These are phyloP conservation scores for Aphanomyces stellatus DNA, from an alignment of 352 stramenopile genomes.

Conservation along the genomic window DNA sequence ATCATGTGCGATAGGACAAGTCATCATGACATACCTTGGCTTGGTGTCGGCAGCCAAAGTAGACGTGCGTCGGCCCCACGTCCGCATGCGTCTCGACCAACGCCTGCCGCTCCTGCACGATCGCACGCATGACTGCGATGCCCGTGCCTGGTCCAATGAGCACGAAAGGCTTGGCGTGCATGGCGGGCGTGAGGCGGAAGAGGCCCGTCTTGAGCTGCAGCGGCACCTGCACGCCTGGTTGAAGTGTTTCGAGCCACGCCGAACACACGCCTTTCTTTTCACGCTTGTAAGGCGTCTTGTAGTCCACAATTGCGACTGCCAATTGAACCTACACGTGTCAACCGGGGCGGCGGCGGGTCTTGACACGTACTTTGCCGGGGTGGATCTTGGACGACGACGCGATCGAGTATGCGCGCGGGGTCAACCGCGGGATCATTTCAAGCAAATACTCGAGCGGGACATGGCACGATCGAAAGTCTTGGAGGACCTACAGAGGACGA, in stretches of 20 bases:
- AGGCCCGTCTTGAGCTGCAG: slow-evolving; percentile 85
- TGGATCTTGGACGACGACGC: slow-evolving; percentile 67
- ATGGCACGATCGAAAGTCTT: slow-evolving; percentile 74
- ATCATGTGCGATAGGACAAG: neutral
- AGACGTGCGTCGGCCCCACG: slow-evolving; percentile 32
- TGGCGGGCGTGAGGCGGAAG: slow-evolving; percentile 48
- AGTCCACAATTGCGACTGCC: slow-evolving; percentile 85
- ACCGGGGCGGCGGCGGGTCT: neutral
- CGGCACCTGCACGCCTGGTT: slow-evolving; percentile 39
- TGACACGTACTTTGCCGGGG: slow-evolving; percentile 33
- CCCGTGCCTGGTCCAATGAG: slow-evolving; percentile 87
- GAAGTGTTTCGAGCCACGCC: slow-evolving; percentile 56
- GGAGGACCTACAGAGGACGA: slow-evolving; percentile 30
- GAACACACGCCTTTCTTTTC: slow-evolving; percentile 77
- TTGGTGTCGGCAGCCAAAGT: slow-evolving; percentile 84
- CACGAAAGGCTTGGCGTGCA: slow-evolving; percentile 48
- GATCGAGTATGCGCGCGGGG: slow-evolving; percentile 89
- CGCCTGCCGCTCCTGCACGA: slow-evolving; percentile 75
- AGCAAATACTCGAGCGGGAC: slow-evolving; percentile 66
- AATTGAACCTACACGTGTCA: slow-evolving; percentile 41
- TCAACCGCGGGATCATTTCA: slow-evolving; percentile 74
- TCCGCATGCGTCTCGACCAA: slow-evolving; percentile 20
- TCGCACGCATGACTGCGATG: slow-evolving; percentile 84
- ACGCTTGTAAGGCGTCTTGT: slow-evolving; percentile 86
- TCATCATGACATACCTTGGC: slow-evolving; percentile 39